Conservation (phyloP, 164 flowering plant genomes). For the Buxus sempervirens region DNA sequence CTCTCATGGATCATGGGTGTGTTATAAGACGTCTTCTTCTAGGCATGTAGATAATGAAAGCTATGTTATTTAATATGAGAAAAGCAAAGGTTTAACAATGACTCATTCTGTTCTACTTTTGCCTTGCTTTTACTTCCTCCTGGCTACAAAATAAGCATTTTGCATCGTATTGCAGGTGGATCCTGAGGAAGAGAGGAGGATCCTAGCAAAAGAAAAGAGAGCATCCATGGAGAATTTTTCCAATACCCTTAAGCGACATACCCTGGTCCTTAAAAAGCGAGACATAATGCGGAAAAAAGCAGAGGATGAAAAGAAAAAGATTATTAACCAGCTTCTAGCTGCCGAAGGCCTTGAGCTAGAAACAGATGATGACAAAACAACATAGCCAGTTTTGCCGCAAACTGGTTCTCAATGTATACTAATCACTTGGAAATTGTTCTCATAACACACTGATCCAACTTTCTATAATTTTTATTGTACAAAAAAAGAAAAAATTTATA, state of each 20-base stretch:
- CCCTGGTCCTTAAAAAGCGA: conserved; percentile 80
- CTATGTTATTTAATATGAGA: too few relatives aligned
- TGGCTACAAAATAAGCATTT: neutral
- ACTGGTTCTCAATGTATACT: neutral
- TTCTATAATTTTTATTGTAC: conserved; percentile 15
- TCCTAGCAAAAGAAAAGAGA: conserved; percentile 75
- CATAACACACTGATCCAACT: conserved; percentile 3
- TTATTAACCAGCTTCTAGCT: conserved; percentile 68
- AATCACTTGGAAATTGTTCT: neutral
- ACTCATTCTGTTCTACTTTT: neutral
- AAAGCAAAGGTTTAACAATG: neutral
- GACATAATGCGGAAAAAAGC: conserved; percentile 84
- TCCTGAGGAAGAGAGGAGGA: conserved; percentile 85
- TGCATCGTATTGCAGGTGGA: conserved; percentile 45
- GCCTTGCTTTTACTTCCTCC: neutral
- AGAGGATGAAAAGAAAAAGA: conserved; percentile 66
- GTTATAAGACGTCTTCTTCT: neutral
- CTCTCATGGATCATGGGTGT: neutral
- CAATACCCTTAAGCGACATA: conserved; percentile 73
- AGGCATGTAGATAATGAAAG: neutral
- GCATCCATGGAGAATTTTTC: conserved; percentile 66
- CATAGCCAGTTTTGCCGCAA: conserved; percentile 10
- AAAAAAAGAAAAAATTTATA: conserved; percentile 20
- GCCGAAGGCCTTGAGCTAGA: conserved; percentile 94
- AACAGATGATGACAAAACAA: conserved; percentile 47